phyloP scores from a whole-genome alignment of 2,329 filamentous ascomycete genomes.

The Cephalotrichum gorgonifer region DNA sequence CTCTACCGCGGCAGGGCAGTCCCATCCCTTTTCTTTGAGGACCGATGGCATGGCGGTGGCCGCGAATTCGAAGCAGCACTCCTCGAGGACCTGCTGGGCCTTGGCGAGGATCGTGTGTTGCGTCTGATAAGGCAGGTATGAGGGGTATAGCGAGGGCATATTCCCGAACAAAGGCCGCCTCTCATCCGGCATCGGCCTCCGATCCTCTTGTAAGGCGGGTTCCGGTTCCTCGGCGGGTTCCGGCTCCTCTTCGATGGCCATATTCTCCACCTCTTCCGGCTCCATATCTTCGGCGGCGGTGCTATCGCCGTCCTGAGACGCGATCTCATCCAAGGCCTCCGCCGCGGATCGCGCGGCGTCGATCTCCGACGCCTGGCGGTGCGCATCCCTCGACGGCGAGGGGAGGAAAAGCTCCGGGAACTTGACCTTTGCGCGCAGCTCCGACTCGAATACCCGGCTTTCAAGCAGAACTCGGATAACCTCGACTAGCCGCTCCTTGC shows the following conservation, averaged over 20 bases:
- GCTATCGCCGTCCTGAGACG: not conserved
- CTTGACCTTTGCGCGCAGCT: constrained; percentile 18
- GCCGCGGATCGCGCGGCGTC: constrained; percentile 8
- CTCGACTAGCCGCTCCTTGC: not conserved
- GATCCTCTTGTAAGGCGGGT: not conserved
- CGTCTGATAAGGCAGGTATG: constrained; percentile 20
- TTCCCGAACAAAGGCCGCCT: not conserved
- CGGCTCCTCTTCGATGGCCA: not conserved
- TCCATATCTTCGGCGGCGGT: not conserved
- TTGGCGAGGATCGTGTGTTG: constrained; percentile 25
- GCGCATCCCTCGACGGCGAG: constrained; percentile 13
- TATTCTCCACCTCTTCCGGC: not conserved
- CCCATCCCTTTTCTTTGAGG: constrained; percentile 16
- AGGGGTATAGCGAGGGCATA: constrained; percentile 18
- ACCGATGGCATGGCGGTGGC: constrained; percentile 19
- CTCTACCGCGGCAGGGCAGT: constrained; percentile 23
- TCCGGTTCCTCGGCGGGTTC: not conserved
- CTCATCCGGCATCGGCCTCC: no score
- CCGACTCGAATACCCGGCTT: constrained; percentile 18
- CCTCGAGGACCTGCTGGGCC: constrained; percentile 23
- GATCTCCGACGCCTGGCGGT: constrained; percentile 18
- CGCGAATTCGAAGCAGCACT: constrained; percentile 26
- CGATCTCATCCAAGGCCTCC: not conserved
- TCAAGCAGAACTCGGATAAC: constrained; percentile 15
- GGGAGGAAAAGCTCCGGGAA: constrained; percentile 22